Evolutionary conservation across 768 basidiomycete genomes (phyloP).

Genomic region (Podaxis sp.): DNA sequence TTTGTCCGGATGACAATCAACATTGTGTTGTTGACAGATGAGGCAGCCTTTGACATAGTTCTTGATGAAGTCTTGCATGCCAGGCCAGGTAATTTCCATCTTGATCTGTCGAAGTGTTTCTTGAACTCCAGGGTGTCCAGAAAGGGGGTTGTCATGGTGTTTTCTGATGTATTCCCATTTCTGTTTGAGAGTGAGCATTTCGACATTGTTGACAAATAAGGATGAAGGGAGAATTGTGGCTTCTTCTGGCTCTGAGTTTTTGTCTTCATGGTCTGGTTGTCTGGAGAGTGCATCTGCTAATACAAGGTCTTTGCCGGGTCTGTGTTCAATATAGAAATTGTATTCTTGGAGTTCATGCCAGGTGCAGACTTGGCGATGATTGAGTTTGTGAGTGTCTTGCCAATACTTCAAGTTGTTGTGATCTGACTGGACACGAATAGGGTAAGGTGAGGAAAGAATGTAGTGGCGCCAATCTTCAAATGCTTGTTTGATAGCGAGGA

Average conservation of each 20-base stretch:
- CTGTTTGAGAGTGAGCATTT: too few relatives aligned
- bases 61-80: not conserved
- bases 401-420: conserved; percentile 11
- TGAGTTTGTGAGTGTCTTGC: conserved; percentile 25
- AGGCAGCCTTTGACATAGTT: conserved; percentile 15
- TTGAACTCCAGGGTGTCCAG: too few relatives aligned
- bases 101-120: too few relatives aligned
- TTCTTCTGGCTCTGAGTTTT: conserved; percentile 14
- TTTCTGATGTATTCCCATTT: too few relatives aligned
- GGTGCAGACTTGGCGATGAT: conserved; percentile 17
- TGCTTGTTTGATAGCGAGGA: not conserved
- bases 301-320: conserved; percentile 18
- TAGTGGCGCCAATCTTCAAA: conserved; percentile 16
- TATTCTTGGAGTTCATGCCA: conserved; percentile 29
- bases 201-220: too few relatives aligned
- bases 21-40: conserved; percentile 17
- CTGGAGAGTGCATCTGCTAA: conserved; percentile 19
- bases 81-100: too few relatives aligned
- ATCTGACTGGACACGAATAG: not conserved
- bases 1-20: conserved; percentile 13
- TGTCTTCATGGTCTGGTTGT: conserved; percentile 18
- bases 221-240: not conserved
- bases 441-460: not conserved
- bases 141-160: too few relatives aligned
- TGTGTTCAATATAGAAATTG: conserved; percentile 28